These are phyloP conservation scores for Vaccinium corymbosum DNA, from an alignment of 148 eudicot genomes.

Conservation along the genomic window DNA sequence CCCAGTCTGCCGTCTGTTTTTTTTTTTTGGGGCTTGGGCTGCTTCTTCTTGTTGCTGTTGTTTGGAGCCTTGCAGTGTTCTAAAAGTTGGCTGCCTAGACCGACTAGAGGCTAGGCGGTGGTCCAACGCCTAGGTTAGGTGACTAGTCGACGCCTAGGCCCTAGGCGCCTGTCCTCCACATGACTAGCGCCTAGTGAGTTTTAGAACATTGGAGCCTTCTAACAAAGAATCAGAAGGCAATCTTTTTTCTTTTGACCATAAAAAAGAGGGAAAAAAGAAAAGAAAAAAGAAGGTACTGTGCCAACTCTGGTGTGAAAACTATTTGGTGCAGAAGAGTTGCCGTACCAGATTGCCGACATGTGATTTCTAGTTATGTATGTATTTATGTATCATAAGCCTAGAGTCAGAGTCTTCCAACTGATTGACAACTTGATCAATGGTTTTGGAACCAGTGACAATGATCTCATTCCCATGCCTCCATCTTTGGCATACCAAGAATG, in stretches of 20 bases:
- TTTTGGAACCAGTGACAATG: neutral
- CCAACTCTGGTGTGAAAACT: neutral
- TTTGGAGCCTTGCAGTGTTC: too few species aligned
- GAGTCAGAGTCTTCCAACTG: neutral
- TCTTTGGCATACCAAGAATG: neutral
- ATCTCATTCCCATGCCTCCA: neutral
- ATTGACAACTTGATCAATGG: neutral
- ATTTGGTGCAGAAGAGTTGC: neutral
- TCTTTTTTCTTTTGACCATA: neutral
- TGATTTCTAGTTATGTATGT: neutral
- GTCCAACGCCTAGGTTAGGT: too few species aligned
- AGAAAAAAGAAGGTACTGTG: neutral
- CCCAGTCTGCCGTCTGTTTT: neutral
- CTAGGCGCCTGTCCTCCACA: too few species aligned
- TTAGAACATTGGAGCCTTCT: too few species aligned
- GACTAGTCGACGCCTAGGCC: too few species aligned
- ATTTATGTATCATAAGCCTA: neutral
- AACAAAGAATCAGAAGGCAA: neutral
- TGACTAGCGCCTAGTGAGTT: too few species aligned
- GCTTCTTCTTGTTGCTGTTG: too few species aligned
- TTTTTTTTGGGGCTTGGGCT: too few species aligned
- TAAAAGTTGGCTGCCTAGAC: too few species aligned
- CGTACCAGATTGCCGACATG: neutral
- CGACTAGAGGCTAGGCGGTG: too few species aligned
- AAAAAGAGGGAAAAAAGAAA: neutral